phyloP scores from a whole-genome alignment of 495 filamentous ascomycete genomes.

The Daldinia grandis region DNA sequence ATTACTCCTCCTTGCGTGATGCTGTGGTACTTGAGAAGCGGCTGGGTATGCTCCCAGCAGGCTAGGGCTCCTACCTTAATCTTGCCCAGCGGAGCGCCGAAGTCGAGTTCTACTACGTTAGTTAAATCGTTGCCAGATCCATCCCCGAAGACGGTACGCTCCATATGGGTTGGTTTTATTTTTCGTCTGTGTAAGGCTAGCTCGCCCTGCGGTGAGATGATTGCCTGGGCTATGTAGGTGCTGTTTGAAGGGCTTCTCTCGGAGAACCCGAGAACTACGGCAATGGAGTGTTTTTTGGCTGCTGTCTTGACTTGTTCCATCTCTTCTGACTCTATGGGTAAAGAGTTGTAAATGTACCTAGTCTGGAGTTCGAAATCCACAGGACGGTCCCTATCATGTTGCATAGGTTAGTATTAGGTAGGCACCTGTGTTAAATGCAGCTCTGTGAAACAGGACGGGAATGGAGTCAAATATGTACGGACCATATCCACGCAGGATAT shows the following conservation, averaged over 20 bases:
- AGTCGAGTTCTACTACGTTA: slow-evolving; percentile 55
- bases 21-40: slow-evolving; percentile 67
- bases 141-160: slow-evolving; percentile 69
- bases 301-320: background rate
- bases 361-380: slow-evolving; percentile 53
- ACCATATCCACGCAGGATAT: slow-evolving; percentile 69
- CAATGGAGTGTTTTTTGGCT: slow-evolving; percentile 50
- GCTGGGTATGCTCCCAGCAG: slow-evolving; percentile 70
- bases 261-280: slow-evolving; percentile 63
- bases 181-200: slow-evolving; percentile 59
- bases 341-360: slow-evolving; percentile 49
- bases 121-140: slow-evolving; percentile 50
- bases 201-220: slow-evolving; percentile 58
- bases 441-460: background rate
- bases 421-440: background rate
- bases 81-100: slow-evolving; percentile 45
- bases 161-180: slow-evolving; percentile 70
- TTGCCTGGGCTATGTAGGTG: slow-evolving; percentile 66
- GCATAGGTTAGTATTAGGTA: too few species aligned
- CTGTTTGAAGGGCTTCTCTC: slow-evolving; percentile 56
- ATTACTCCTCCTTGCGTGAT: slow-evolving; percentile 60
- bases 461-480: slow-evolving; percentile 24
- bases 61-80: slow-evolving; percentile 57
- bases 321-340: background rate
- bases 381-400: slow-evolving; percentile 49